phyloP scores from a whole-genome alignment of 176 grass and related monocot species.

The Cocos nucifera region DNA sequence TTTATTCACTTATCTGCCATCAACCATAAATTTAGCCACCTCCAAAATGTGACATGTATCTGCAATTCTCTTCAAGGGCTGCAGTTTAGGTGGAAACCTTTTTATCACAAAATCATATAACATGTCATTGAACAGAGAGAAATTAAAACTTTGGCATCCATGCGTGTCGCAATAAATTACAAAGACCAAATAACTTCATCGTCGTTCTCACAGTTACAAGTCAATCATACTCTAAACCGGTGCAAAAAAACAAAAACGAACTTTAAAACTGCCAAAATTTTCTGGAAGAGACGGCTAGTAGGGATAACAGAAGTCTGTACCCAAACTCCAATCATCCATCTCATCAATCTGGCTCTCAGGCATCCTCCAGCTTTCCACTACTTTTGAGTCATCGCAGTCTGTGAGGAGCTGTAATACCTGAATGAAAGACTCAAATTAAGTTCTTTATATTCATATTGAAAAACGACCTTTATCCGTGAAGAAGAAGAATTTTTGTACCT shows the following conservation, averaged over 20 bases:
- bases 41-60: too few relatives aligned
- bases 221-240: background rate
- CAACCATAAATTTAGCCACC: too few relatives aligned
- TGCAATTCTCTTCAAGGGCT: too few relatives aligned
- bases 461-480: background rate
- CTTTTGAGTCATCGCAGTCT: constrained; percentile 40
- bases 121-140: too few relatives aligned
- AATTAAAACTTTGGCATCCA: too few relatives aligned
- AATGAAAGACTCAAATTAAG: background rate
- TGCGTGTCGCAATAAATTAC: too few relatives aligned
- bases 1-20: too few relatives aligned
- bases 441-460: background rate
- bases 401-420: constrained; percentile 69
- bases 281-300: background rate
- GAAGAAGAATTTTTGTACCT: background rate
- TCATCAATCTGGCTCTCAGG: constrained; percentile 52
- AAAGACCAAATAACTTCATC: too few relatives aligned
- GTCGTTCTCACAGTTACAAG: too few relatives aligned
- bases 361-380: constrained; percentile 68
- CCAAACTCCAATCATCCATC: constrained; percentile 57
- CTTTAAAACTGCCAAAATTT: background rate
- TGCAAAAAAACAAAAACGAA: constrained; percentile 12
- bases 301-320: constrained; percentile 35
- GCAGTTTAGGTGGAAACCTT: too few relatives aligned
- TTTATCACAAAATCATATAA: too few relatives aligned